A percentile compares a stretch with the other conserved stretches of the same genome.
phyloP scores from a whole-genome alignment of 2,329 filamentous ascomycete genomes.

The Colletotrichum noveboracense region DNA sequence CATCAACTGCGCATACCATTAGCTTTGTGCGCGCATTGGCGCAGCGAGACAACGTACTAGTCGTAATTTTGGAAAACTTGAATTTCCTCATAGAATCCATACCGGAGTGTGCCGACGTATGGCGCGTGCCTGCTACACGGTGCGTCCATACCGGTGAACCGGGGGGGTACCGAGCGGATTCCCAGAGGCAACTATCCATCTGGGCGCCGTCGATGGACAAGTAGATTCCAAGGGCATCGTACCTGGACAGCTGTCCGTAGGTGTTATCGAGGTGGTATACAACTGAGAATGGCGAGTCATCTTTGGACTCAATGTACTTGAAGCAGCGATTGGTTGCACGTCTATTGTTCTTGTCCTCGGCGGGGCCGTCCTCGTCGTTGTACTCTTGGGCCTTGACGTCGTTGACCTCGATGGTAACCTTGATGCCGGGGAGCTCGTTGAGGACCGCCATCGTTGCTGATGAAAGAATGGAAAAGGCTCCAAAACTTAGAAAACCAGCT shows the following conservation, averaged over 20 bases:
- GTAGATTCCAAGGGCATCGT: constrained; percentile 16
- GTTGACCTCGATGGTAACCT: constrained; percentile 26
- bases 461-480: neutral
- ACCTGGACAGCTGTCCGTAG: constrained; percentile 9
- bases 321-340: neutral
- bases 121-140: neutral
- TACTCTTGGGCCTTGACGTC: constrained; percentile 25
- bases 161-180: neutral
- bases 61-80: constrained; percentile 22
- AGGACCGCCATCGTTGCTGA: constrained; percentile 28
- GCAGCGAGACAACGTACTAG: constrained; percentile 7
- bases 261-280: constrained; percentile 10
- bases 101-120: neutral
- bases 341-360: neutral
- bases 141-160: neutral
- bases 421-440: constrained; percentile 24
- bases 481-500: neutral
- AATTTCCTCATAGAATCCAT: constrained; percentile 18
- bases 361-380: constrained; percentile 14
- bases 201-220: constrained; percentile 24
- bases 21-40: neutral
- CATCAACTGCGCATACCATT: constrained; percentile 14
- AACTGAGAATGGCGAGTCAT: constrained; percentile 23
- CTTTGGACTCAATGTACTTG: constrained; percentile 26
- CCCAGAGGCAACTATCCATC: neutral